Base-by-base conservation (phyloP, 163 green algal genomes). In the Scenedesmus sp. region DNA sequence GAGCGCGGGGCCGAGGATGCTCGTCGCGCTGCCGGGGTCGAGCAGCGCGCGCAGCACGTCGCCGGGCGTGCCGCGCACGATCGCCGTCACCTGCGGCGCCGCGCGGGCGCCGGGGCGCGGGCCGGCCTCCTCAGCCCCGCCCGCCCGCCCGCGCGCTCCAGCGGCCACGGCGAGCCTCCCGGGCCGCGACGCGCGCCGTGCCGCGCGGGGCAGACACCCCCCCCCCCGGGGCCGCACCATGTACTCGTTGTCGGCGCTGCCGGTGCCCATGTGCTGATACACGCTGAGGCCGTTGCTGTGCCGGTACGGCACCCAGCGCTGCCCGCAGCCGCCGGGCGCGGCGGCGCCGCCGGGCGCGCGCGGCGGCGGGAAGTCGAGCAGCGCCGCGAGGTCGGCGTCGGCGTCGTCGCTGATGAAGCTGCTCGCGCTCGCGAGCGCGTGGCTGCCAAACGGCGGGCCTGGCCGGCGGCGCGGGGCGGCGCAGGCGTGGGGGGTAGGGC, bases 171-270 rank as follows among this genome's bases (percentile, higher is more conserved):
- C 48, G 18, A 57, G 17, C 48, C 15, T 18, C 18, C 48, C 18
- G 18, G 18, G 18, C 48, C 48, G 18, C 17, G 48, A 24, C 48
- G 17, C 15, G 18, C 48, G 17, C n/a, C n/a, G n/a, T n/a, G n/a
- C n/a, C n/a, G n/a, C n/a, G n/a, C n/a, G n/a, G n/a, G n/a, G 10
- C 63, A 33, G 3, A 13, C 36, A 18, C 2, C 1, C 13, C 9
- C 9, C 42, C 2, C 29, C 3, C 0, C 80, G 53, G 11, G 73
- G 57, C 26, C 76, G 77, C n/a, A 85, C 87, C 84, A 89, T 88
- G 84, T 86, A 91, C 74, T 91, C 87, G 22, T 77, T 24, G 39
- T n/a, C 66, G 51, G 33, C 74, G 1, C 11, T 63, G 39, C 18
- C 39, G 36, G 15, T 44, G 34, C 44, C 67, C 13, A 54, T 60